Percentiles rank a stretch among this genome's conserved stretches.
phyloP scores from a whole-genome alignment of 371 early-diverging fungal species.

The Nematocida major region DNA sequence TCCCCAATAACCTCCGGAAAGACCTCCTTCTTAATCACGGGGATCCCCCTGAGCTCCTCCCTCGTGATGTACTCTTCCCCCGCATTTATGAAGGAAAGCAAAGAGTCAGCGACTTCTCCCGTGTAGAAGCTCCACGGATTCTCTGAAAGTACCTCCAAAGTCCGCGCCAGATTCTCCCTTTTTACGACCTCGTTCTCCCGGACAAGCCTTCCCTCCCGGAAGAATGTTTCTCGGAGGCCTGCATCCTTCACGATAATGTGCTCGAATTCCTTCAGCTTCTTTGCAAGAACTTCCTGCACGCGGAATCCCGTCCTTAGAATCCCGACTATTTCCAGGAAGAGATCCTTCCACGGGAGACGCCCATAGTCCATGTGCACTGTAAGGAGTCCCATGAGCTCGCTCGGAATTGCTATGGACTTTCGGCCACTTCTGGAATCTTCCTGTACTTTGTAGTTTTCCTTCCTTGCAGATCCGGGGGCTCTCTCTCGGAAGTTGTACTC shows the following conservation, averaged over 20 bases:
- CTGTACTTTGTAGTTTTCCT: conserved; percentile 71
- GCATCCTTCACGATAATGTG: conserved; percentile 65
- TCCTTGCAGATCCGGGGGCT: conserved; percentile 72
- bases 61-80: background rate
- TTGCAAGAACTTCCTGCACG: conserved; percentile 67
- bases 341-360: conserved; percentile 69
- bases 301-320: conserved; percentile 70
- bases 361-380: conserved; percentile 73
- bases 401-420: conserved; percentile 78
- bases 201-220: conserved; percentile 68
- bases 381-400: conserved; percentile 78
- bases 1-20: background rate
- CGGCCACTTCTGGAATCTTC: conserved; percentile 72
- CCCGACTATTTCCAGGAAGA: conserved; percentile 74
- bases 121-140: conserved; percentile 79
- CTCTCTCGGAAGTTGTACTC: conserved; percentile 75
- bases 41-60: background rate
- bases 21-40: background rate
- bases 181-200: conserved; percentile 70
- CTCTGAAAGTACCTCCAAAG: conserved; percentile 72
- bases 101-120: conserved; percentile 71
- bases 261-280: conserved; percentile 60
- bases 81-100: conserved; percentile 66
- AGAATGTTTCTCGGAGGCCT: conserved; percentile 70
- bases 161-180: conserved; percentile 71